These are phyloP conservation scores for Colletotrichum costaricense DNA, from an alignment of 2,329 filamentous ascomycete genomes.

Conservation along the genomic window DNA sequence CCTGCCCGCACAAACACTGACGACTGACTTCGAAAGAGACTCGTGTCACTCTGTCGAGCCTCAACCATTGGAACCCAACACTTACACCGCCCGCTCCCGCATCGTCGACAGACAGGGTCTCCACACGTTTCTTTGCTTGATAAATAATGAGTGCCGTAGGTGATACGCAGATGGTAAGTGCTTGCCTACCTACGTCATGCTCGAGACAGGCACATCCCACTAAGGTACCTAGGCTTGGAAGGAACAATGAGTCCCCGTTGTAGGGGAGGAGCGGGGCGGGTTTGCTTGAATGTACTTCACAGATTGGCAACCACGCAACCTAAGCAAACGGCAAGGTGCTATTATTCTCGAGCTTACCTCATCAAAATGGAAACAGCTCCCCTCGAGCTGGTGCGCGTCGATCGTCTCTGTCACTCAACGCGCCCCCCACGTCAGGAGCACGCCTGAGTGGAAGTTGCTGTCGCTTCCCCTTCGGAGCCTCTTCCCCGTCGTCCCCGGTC, in stretches of 20 bases:
- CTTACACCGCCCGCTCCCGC: slow-evolving; percentile 26
- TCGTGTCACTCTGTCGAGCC: not conserved
- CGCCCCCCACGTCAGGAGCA: slow-evolving; percentile 21
- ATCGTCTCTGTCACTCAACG: slow-evolving; percentile 2
- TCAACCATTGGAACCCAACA: slow-evolving; percentile 31
- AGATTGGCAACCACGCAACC: not conserved
- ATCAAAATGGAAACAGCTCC: not conserved
- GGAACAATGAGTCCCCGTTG: not conserved
- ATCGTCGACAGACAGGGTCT: slow-evolving; percentile 5
- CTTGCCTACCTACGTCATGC: not conserved
- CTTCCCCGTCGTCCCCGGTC: slow-evolving; percentile 9
- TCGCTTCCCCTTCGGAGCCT: slow-evolving; percentile 13
- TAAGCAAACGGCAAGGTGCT: too few relatives aligned
- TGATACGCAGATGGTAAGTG: not conserved
- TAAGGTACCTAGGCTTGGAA: slow-evolving; percentile 1
- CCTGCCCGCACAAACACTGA: not conserved
- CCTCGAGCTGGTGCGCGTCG: not conserved
- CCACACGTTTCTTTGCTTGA: not conserved
- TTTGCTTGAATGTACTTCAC: slow-evolving; percentile 26
- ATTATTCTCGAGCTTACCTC: not conserved
- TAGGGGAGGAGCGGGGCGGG: slow-evolving; percentile 17
- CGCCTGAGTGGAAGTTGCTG: not conserved
- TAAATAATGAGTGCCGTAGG: not conserved
- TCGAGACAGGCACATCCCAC: slow-evolving; percentile 24
- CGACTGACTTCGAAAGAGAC: not conserved